These are phyloP conservation scores for Prinsepia uniflora DNA, from an alignment of 306 rosid genomes.

Conservation along the genomic window DNA sequence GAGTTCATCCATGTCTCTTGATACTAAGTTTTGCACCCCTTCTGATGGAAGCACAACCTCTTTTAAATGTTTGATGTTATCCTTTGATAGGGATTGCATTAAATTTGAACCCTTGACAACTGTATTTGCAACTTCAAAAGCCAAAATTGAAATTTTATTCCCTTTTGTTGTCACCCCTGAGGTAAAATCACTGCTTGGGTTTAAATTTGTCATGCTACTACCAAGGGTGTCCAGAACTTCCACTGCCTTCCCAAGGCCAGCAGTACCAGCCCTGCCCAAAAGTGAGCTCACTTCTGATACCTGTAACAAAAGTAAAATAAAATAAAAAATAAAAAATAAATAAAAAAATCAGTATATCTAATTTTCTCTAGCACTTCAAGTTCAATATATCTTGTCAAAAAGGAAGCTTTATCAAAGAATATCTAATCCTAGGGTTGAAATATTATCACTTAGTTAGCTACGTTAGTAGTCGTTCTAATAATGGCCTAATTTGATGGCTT, in stretches of 20 bases:
- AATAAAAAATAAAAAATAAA: not conserved
- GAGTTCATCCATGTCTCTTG: slow-evolving; percentile 85
- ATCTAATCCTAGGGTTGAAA: too few species aligned
- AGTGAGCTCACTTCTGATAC: slow-evolving; percentile 94
- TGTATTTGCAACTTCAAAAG: slow-evolving; percentile 98
- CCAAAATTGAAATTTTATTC: slow-evolving; percentile 81
- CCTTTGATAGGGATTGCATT: slow-evolving; percentile 97
- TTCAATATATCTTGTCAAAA: too few species aligned
- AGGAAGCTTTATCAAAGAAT: too few species aligned
- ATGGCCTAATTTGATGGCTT: too few species aligned
- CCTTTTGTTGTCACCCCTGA: slow-evolving; percentile 89
- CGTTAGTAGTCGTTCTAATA: too few species aligned
- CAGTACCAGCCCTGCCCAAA: slow-evolving; percentile 96
- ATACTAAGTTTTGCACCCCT: slow-evolving; percentile 84
- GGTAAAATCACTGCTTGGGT: slow-evolving; percentile 74
- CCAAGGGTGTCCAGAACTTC: slow-evolving; percentile 98
- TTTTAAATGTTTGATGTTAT: slow-evolving; percentile 77
- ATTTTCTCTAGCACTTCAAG: not conserved
- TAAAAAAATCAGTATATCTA: not conserved
- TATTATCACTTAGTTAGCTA: too few species aligned
- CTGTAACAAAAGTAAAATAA: slow-evolving; percentile 33
- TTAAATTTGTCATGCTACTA: slow-evolving; percentile 91
- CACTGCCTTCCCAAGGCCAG: slow-evolving; percentile 96
- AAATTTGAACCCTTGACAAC: slow-evolving; percentile 90
- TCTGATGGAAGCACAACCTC: slow-evolving; percentile 86